Evolutionary conservation across 2,329 filamentous ascomycete genomes (phyloP).

Genomic region (Colletotrichum endophyticum): DNA sequence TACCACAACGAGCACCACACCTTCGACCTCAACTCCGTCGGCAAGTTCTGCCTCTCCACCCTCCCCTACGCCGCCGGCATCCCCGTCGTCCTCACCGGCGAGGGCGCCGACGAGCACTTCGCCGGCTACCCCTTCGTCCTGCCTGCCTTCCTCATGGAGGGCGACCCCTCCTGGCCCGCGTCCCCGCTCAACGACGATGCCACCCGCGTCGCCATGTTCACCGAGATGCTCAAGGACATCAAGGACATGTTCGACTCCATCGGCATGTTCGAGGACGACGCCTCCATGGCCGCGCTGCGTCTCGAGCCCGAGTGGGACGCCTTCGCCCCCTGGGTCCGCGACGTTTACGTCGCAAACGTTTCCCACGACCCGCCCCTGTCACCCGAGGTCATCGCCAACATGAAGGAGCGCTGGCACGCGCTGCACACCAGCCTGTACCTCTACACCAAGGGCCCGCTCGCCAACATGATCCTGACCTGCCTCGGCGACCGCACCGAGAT

Average conservation of each 20-base stretch:
- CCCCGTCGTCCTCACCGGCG: slow-evolving; percentile 59
- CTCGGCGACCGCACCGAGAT: slow-evolving; percentile 40
- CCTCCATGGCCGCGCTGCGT: background rate
- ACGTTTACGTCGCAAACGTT: slow-evolving; percentile 23
- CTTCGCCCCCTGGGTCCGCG: slow-evolving; percentile 19
- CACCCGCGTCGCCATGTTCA: background rate
- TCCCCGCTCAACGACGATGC: slow-evolving; percentile 15
- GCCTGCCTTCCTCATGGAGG: slow-evolving; percentile 52
- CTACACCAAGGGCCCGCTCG: slow-evolving; percentile 26
- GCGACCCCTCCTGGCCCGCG: slow-evolving; percentile 42
- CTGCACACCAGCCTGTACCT: slow-evolving; percentile 31
- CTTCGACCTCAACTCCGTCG: slow-evolving; percentile 56
- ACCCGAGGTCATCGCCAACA: slow-evolving; percentile 25
- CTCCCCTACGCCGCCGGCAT: slow-evolving; percentile 48
- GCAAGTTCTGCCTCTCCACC: slow-evolving; percentile 54
- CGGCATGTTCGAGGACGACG: slow-evolving; percentile 18
- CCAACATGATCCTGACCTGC: slow-evolving; percentile 32
- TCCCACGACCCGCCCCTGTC: slow-evolving; percentile 5
- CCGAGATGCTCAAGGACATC: slow-evolving; percentile 8
- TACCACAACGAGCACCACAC: slow-evolving; percentile 37
- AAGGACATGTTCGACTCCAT: slow-evolving; percentile 12
- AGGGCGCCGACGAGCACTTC: slow-evolving; percentile 60
- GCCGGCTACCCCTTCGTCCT: slow-evolving; percentile 53
- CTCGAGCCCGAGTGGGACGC: slow-evolving; percentile 8
- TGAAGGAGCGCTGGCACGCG: slow-evolving; percentile 32